Conservation (phyloP, 139 green algal genomes). For the Spirogloea muscicola region DNA sequence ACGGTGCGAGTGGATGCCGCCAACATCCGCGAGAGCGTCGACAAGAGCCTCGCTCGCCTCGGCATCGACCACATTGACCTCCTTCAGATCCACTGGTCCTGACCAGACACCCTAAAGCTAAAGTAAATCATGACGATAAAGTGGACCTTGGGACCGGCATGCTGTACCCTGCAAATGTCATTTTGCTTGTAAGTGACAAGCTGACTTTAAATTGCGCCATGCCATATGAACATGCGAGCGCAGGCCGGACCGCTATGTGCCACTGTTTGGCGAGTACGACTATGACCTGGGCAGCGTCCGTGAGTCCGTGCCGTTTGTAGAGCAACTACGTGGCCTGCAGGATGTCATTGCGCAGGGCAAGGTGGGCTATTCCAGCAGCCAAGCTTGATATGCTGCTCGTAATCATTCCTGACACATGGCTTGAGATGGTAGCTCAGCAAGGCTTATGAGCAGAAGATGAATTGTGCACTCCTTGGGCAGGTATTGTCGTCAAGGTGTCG, state of each 20-base stretch:
- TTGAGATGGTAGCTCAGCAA: not conserved
- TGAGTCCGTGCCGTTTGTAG: slow-evolving; percentile 73
- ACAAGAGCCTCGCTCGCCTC: slow-evolving; percentile 65
- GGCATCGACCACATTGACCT: slow-evolving; percentile 81
- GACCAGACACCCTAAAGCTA: too few species aligned
- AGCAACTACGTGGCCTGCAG: slow-evolving; percentile 76
- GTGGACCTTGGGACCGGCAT: too few species aligned
- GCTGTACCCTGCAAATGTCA: too few species aligned
- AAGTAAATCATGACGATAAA: too few species aligned
- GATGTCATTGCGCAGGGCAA: slow-evolving; percentile 80
- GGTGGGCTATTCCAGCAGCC: slow-evolving; percentile 42
- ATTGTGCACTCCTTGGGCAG: too few species aligned
- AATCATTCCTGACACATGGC: not conserved
- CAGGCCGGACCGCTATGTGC: slow-evolving; percentile 63
- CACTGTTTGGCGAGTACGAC: slow-evolving; percentile 70
- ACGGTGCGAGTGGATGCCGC: slow-evolving; percentile 50
- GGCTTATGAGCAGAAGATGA: not conserved
- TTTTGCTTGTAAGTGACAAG: too few species aligned
- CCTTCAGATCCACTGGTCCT: slow-evolving; percentile 71
- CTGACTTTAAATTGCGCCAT: too few species aligned
- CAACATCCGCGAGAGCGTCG: slow-evolving; percentile 70
- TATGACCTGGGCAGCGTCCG: slow-evolving; percentile 68
- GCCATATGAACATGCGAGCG: not conserved
- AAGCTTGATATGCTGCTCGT: not conserved
- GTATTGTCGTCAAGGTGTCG: too few species aligned